phyloP scores from a whole-genome alignment of 208 protist genomes.

The Acanthamoeba sp. region DNA sequence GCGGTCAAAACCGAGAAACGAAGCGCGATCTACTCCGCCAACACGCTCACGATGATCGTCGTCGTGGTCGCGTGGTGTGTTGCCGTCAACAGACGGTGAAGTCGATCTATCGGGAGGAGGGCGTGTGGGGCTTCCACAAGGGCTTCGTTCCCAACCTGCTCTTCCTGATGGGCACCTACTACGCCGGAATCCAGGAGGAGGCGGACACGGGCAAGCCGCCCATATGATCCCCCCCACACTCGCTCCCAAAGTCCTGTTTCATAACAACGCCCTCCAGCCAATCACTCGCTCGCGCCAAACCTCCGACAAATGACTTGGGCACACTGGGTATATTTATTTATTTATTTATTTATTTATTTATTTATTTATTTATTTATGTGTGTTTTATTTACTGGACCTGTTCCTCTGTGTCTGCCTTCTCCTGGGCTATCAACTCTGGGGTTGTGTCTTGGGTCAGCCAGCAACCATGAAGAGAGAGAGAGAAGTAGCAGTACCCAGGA shows the following conservation, averaged over 20 bases:
- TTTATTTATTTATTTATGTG: too few relatives aligned
- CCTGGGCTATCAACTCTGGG: neutral
- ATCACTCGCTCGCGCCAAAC: too few relatives aligned
- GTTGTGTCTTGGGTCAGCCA: too few relatives aligned
- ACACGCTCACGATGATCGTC: neutral
- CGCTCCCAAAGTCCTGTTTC: neutral
- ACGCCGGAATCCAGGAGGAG: neutral
- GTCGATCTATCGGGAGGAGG: neutral
- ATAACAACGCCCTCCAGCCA: too few relatives aligned
- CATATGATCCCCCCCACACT: too few relatives aligned
- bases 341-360: too few relatives aligned
- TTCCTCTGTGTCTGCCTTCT: neutral
- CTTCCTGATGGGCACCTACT: slow-evolving; percentile 13
- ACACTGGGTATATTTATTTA: too few relatives aligned
- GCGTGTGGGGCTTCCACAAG: slow-evolving; percentile 45
- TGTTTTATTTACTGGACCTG: neutral
- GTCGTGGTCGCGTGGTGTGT: neutral
- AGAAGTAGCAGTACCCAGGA: neutral
- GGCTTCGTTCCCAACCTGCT: neutral
- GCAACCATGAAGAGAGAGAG: too few relatives aligned
- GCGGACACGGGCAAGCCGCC: neutral
- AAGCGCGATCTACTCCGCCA: too few relatives aligned
- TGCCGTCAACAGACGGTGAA: neutral
- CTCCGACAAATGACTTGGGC: too few relatives aligned
- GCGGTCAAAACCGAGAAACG: neutral